Evolutionary conservation across 225 moss, liverwort and hornwort species (phyloP), one percentile per base, ranked within the genome.

Genomic region (Thuidium tamariscinum): DNA sequence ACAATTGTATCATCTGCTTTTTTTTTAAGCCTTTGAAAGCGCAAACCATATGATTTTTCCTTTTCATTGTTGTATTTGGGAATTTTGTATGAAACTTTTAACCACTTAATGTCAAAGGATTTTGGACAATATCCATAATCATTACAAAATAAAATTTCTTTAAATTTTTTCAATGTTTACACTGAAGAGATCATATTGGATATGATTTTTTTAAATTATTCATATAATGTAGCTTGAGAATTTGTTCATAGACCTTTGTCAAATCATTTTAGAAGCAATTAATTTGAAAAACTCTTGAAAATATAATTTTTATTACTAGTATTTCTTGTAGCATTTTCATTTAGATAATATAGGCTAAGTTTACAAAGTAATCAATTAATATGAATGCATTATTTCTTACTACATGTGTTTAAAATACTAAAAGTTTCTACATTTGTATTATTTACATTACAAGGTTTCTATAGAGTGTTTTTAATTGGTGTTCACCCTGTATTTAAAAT

Each of bases 1-100:
- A 18, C 34, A 18, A 18, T n/a, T 5, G 10, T 4, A 64, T 64
- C 5, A 19, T 8, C 0, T 0, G 0, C 0, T 17, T 18, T 64
- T 48, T 3, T 34, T 65, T n/a, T n/a, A 18, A 63, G 65, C 5
- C 10, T 19, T 65, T 4, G 3, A 65, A 65, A n/a, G n/a, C 5
- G 5, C 3, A 65, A 19, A 19, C n/a, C n/a, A 22, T 6, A 37
- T 37, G 37, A 8, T 68, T 65, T 68, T 1, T 68, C 13, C 4
- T 13, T 37, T 68, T 13, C 6, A 68, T 23, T 37, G 67, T 12
- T 39, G 13, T 22, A 39, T 23, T 4, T 22, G 22, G 4, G 22
- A 4, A 23, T 2, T 68, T 68, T 39, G 23, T 68, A 39, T 37
- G 39, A 39, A 68, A 13, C 0, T 19, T n/a, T 65, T n/a, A 64